phyloP scores from a whole-genome alignment of 139 green algal species.

The Asterochloris erici region DNA sequence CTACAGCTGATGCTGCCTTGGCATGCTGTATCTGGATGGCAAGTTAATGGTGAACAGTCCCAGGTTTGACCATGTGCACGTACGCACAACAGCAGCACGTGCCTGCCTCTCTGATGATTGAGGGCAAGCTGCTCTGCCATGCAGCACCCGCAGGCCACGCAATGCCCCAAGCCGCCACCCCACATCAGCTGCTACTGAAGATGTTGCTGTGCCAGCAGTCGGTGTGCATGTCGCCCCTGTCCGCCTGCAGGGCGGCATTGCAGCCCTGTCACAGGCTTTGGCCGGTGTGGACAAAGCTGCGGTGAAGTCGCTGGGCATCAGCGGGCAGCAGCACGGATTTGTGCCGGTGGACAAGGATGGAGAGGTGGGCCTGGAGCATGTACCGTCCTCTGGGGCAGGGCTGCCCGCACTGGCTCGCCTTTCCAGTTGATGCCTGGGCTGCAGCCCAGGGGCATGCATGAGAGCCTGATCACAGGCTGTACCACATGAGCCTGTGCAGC shows the following conservation, averaged over 20 bases:
- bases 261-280: conserved; percentile 18
- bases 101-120: too few species aligned
- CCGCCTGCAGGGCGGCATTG: conserved; percentile 16
- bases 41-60: background rate
- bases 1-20: background rate
- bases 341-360: conserved; percentile 61
- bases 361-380: conserved; percentile 14
- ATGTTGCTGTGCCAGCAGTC: too few species aligned
- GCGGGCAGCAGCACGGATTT: conserved; percentile 88
- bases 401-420: too few species aligned
- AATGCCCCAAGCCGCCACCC: too few species aligned
- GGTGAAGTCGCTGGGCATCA: conserved; percentile 68
- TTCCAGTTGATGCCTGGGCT: too few species aligned
- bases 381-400: too few species aligned
- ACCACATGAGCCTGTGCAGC: too few species aligned
- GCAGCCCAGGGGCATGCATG: too few species aligned
- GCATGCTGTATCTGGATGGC: background rate
- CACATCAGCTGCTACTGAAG: too few species aligned
- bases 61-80: background rate
- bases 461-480: too few species aligned
- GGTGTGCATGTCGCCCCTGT: background rate
- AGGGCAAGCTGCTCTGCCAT: too few species aligned
- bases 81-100: background rate
- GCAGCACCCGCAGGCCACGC: too few species aligned
- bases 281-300: conserved; percentile 8